phyloP scores from a whole-genome alignment of 2,329 filamentous ascomycete species.

The Epichloe festucae region DNA sequence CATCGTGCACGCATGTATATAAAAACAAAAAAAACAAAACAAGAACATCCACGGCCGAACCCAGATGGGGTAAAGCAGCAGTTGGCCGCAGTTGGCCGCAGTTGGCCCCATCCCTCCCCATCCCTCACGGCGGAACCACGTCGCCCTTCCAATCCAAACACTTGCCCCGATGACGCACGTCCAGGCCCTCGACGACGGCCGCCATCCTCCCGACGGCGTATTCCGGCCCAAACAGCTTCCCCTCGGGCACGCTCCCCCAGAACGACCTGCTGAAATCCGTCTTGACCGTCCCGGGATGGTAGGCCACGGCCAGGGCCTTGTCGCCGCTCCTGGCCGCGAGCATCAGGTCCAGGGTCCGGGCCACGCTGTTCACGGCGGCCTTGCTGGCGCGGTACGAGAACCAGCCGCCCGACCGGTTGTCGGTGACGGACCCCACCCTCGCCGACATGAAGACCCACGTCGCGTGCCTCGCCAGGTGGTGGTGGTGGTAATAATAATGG shows the following conservation, averaged over 20 bases:
- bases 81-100: no score
- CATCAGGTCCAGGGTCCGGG: slow-evolving; percentile 59
- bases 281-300: slow-evolving; percentile 73
- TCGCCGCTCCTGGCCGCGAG: slow-evolving; percentile 43
- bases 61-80: no score
- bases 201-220: slow-evolving; percentile 53
- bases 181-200: slow-evolving; percentile 40
- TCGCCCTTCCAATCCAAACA: slow-evolving; percentile 60
- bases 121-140: slow-evolving; percentile 42
- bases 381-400: slow-evolving; percentile 71
- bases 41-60: no score
- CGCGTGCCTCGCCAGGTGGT: slow-evolving; percentile 35
- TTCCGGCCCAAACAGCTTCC: slow-evolving; percentile 52
- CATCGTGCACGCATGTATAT: no score
- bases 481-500: no score
- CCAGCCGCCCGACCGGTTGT: slow-evolving; percentile 68
- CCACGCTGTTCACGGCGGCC: slow-evolving; percentile 57
- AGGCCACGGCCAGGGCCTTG: slow-evolving; percentile 52
- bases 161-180: slow-evolving; percentile 40
- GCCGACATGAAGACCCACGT: slow-evolving; percentile 67
- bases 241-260: slow-evolving; percentile 49
- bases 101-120: background rate
- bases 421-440: slow-evolving; percentile 59
- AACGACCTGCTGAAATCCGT: slow-evolving; percentile 62
- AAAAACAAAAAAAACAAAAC: no score